These are phyloP conservation scores for Fragaria vesca DNA, from an alignment of 306 rosid species.

Conservation along the genomic window DNA sequence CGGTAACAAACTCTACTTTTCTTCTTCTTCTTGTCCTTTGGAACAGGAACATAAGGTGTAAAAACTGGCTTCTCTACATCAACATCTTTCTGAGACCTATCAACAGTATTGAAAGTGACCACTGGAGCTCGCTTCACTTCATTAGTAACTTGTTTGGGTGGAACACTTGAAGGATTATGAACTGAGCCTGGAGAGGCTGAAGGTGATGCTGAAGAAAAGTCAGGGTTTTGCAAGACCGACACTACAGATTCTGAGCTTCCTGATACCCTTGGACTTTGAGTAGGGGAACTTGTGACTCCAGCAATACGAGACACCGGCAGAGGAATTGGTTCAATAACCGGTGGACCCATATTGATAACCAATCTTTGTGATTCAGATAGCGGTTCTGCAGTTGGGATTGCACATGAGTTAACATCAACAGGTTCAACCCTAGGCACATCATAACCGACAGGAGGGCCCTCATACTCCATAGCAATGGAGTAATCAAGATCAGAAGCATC, in stretches of 20 bases:
- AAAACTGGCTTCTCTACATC: conserved; percentile 64
- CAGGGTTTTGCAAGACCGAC: conserved; percentile 85
- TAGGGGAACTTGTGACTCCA: conserved; percentile 63
- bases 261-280: conserved; percentile 76
- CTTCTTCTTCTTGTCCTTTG: conserved; percentile 82
- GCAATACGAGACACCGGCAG: conserved; percentile 83
- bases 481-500: conserved; percentile 75
- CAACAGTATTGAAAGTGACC: conserved; percentile 80
- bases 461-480: conserved; percentile 82
- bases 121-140: conserved; percentile 71
- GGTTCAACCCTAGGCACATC: conserved; percentile 90
- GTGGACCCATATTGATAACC: conserved; percentile 34
- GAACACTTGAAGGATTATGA: conserved; percentile 60
- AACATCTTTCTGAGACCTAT: conserved; percentile 58
- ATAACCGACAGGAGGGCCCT: conserved; percentile 74
- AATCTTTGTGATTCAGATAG: conserved; percentile 59
- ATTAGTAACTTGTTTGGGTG: conserved; percentile 40
- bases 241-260: conserved; percentile 92
- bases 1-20: conserved; percentile 79
- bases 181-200: conserved; percentile 90
- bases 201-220: conserved; percentile 81
- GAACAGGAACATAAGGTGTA: conserved; percentile 67
- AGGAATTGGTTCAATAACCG: conserved; percentile 68
- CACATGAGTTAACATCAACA: conserved; percentile 50
- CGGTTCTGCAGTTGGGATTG: conserved; percentile 62